Percentiles rank a stretch among this genome's conserved stretches.
These are phyloP conservation scores for Eremothecium sinecaudum DNA, from an alignment of 1,139 yeast species.

Conservation along the genomic window DNA sequence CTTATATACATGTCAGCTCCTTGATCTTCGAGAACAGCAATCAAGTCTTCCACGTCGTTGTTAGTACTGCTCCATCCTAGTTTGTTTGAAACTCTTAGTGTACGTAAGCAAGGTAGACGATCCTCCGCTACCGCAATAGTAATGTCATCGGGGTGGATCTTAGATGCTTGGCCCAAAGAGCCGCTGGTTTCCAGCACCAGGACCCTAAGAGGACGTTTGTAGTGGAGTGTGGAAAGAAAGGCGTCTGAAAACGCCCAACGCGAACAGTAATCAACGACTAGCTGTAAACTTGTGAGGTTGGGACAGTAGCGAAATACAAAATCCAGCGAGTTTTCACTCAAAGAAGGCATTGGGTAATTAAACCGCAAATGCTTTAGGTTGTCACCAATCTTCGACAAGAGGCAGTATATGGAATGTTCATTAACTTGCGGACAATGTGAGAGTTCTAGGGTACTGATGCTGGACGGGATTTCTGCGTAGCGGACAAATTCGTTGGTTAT, in stretches of 20 bases:
- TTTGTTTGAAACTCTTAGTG: constrained; percentile 60
- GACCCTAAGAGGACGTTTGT: constrained; percentile 48
- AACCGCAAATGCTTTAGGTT: constrained; percentile 55
- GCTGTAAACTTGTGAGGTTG: constrained; percentile 47
- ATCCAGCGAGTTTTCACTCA: constrained; percentile 63
- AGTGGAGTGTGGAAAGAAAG: constrained; percentile 31
- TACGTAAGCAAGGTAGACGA: constrained; percentile 57
- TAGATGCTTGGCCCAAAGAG: constrained; percentile 72
- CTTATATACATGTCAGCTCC: constrained; percentile 33
- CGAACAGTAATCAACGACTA: constrained; percentile 78
- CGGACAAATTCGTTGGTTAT: constrained; percentile 69
- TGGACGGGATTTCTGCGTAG: constrained; percentile 56
- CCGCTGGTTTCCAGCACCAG: constrained; percentile 80
- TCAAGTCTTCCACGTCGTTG: constrained; percentile 56
- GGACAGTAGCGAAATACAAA: constrained; percentile 69
- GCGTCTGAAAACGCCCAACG: constrained; percentile 51
- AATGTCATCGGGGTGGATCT: constrained; percentile 78
- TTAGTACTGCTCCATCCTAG: constrained; percentile 82
- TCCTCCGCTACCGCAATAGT: constrained; percentile 76
- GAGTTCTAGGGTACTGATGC: constrained; percentile 63
- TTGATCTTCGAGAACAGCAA: constrained; percentile 37
- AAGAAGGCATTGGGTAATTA: constrained; percentile 81
- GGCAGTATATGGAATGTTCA: constrained; percentile 50
- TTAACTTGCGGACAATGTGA: constrained; percentile 79
- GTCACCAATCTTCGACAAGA: constrained; percentile 56